Conservation (phyloP, 495 filamentous ascomycete genomes). For the Penicillium manginii region DNA sequence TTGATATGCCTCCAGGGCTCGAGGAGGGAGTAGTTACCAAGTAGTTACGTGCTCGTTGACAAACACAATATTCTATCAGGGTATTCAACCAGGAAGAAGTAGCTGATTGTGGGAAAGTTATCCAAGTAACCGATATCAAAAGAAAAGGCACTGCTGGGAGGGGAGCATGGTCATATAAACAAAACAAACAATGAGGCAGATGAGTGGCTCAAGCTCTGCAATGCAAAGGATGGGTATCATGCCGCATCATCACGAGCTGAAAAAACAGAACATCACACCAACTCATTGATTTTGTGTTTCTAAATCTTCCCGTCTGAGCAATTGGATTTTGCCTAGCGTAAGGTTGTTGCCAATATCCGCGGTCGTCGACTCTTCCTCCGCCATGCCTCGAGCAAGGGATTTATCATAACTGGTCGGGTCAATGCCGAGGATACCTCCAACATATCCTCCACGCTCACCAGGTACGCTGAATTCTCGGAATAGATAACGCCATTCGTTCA, state of each 20-base stretch:
- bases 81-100: neutral
- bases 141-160: neutral
- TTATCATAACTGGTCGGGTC: conserved; percentile 90
- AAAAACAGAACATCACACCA: neutral
- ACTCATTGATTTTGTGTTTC: conserved; percentile 35
- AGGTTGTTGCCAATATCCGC: conserved; percentile 29
- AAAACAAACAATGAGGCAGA: conserved; percentile 2
- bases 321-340: conserved; percentile 51
- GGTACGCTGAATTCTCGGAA: conserved; percentile 96
- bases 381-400: conserved; percentile 40
- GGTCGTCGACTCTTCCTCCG: conserved; percentile 26
- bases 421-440: conserved; percentile 93
- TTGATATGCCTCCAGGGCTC: neutral
- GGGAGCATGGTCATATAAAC: neutral
- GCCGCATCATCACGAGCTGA: conserved; percentile 6
- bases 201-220: conserved; percentile 3
- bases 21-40: neutral
- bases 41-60: conserved; percentile 3
- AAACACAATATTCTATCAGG: neutral
- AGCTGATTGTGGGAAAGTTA: neutral
- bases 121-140: neutral
- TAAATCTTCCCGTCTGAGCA: conserved; percentile 50
- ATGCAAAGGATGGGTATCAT: conserved; percentile 18
- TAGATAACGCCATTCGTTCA: conserved; percentile 94
- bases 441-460: conserved; percentile 76